Conservation (phyloP, 352 stramenopile genomes). For the Lagenidium giganteum region DNA sequence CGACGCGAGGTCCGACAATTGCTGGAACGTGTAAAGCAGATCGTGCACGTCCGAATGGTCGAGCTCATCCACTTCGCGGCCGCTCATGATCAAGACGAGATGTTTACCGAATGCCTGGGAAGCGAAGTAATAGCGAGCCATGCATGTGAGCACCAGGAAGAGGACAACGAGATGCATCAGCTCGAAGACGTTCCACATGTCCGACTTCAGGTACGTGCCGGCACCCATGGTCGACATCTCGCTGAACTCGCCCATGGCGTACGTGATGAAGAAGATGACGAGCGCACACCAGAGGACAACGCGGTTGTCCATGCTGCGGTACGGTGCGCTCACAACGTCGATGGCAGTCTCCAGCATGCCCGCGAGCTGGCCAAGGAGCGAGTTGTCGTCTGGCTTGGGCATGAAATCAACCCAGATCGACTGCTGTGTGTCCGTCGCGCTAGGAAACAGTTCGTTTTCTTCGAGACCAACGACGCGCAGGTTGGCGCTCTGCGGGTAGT, state of each 20-base stretch:
- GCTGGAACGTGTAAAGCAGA: constrained; percentile 65
- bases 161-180: constrained; percentile 69
- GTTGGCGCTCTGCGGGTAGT: constrained; percentile 78
- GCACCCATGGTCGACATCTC: constrained; percentile 79
- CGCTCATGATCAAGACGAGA: constrained; percentile 28
- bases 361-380: no score
- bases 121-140: constrained; percentile 63
- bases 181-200: constrained; percentile 89
- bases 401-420: no score
- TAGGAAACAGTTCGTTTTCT: constrained; percentile 30
- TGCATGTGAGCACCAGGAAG: constrained; percentile 51
- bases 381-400: no score
- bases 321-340: no score
- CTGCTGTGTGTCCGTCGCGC: no score
- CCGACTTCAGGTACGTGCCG: constrained; percentile 66
- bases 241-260: constrained; percentile 69
- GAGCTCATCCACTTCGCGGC: constrained; percentile 34
- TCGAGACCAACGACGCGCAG: constrained; percentile 77
- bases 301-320: constrained; percentile 61
- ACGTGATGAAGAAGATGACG: constrained; percentile 71
- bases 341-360: neutral
- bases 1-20: constrained; percentile 70
- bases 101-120: constrained; percentile 46
- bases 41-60: constrained; percentile 59
- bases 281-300: constrained; percentile 65